Percentiles rank a stretch among this genome's conserved stretches.
phyloP scores from a whole-genome alignment of 805 yeast species.

The Barnettozyma salicaria region DNA sequence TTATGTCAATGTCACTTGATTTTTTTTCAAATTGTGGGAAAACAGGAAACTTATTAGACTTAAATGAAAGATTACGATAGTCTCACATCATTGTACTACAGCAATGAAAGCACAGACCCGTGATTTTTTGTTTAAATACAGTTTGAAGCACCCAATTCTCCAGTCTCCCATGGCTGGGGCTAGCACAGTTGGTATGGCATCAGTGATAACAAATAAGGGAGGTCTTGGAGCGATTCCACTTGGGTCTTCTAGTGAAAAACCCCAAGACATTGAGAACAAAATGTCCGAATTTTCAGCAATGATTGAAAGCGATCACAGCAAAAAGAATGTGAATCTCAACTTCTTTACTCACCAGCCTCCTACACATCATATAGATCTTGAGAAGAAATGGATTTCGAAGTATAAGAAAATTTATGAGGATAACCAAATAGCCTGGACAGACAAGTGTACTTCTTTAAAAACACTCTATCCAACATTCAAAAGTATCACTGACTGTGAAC shows the following conservation, averaged over 20 bases:
- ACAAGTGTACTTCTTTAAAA: slow-evolving; percentile 1
- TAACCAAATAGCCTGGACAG: slow-evolving; percentile 3
- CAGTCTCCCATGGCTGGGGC: slow-evolving; percentile 63
- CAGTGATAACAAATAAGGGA: slow-evolving; percentile 37
- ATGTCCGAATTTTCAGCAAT: slow-evolving; percentile 12
- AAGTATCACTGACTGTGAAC: slow-evolving; percentile 6
- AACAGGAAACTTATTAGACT: no score
- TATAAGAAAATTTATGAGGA: slow-evolving; percentile 11
- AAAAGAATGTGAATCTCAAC: slow-evolving; percentile 35
- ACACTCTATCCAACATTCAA: slow-evolving; percentile 16
- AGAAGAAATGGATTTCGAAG: slow-evolving; percentile 21
- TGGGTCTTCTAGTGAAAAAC: slow-evolving; percentile 13
- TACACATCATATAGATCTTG: slow-evolving; percentile 10
- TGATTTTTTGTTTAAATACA: slow-evolving; percentile 21
- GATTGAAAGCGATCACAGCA: slow-evolving; percentile 5
- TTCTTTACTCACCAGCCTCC: slow-evolving; percentile 40
- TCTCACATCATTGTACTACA: no score
- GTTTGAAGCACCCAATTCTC: slow-evolving; percentile 38
- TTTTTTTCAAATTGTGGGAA: no score
- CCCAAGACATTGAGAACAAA: slow-evolving; percentile 12
- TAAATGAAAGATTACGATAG: no score
- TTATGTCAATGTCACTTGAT: no score
- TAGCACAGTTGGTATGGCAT: slow-evolving; percentile 39
- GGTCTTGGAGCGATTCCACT: slow-evolving; percentile 44
- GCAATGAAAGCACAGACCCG: slow-evolving; percentile 17